Conservation (phyloP, 176 grass and related monocot species). For the Juncus effusus region DNA sequence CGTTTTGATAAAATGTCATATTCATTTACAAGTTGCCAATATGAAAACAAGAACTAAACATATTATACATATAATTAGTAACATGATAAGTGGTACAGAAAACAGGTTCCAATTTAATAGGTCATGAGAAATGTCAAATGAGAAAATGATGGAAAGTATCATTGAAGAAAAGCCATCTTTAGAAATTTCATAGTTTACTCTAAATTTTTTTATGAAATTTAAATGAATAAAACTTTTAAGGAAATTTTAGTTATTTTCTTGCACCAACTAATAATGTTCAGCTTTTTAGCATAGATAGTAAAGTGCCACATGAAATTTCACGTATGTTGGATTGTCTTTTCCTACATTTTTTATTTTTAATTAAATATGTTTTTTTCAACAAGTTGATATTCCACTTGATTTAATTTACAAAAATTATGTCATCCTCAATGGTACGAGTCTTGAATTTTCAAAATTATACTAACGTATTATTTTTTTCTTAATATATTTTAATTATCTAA, state of each 20-base stretch:
- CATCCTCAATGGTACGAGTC: too few species aligned
- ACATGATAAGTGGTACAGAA: not conserved
- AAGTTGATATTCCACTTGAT: too few species aligned
- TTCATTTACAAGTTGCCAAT: too few species aligned
- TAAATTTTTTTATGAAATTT: not conserved
- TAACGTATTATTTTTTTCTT: too few species aligned
- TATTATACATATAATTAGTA: too few species aligned
- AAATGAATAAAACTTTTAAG: conserved; percentile 10
- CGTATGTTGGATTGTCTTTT: conserved; percentile 4
- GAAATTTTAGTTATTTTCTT: conserved; percentile 10
- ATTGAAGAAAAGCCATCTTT: conserved; percentile 1
- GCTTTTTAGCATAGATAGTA: not conserved
- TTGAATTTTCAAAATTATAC: too few species aligned
- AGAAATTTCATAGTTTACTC: conserved; percentile 25
- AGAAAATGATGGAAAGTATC: not conserved
- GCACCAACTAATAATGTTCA: conserved; percentile 5
- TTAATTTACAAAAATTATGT: too few species aligned
- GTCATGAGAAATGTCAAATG: conserved; percentile 10
- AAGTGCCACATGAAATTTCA: not conserved
- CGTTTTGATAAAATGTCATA: too few species aligned
- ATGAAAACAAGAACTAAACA: too few species aligned
- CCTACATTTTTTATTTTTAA: not conserved
- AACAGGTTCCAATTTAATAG: conserved; percentile 8
- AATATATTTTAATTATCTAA: too few species aligned
- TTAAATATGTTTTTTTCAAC: too few species aligned